phyloP scores from a whole-genome alignment of 495 filamentous ascomycete genomes.

The Aspergillus carlsbadensis region DNA sequence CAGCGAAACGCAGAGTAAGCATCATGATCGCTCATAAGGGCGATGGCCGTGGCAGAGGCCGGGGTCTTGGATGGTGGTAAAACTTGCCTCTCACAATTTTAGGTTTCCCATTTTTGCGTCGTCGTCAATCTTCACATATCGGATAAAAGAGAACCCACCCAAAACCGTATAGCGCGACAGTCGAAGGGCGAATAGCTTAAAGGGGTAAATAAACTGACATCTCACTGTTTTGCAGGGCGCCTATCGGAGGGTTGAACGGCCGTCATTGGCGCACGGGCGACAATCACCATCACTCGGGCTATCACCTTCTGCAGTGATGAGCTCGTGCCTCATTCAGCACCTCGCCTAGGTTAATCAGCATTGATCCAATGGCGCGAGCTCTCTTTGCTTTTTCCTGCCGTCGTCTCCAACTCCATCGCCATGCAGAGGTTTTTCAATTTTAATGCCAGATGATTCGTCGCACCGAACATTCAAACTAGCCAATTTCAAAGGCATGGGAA shows the following conservation, averaged over 20 bases:
- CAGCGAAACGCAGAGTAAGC: conserved; percentile 25
- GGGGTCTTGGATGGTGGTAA: background rate
- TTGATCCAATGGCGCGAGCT: conserved; percentile 16
- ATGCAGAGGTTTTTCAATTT: background rate
- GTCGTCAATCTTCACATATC: background rate
- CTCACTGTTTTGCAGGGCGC: conserved; percentile 21
- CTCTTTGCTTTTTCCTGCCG: conserved; percentile 9
- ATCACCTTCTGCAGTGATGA: conserved; percentile 18
- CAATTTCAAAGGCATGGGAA: background rate
- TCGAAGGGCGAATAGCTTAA: background rate
- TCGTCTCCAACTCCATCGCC: background rate
- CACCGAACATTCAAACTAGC: background rate
- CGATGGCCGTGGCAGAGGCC: background rate
- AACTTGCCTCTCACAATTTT: conserved; percentile 11
- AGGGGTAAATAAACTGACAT: conserved; percentile 1
- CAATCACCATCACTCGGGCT: conserved; percentile 17
- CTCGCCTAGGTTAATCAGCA: conserved; percentile 15
- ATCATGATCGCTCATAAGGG: conserved; percentile 10
- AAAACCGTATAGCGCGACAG: conserved; percentile 13
- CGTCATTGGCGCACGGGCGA: conserved; percentile 23
- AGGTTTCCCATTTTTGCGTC: conserved; percentile 11
- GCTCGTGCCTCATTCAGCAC: conserved; percentile 21
- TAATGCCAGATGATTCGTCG: background rate
- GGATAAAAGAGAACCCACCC: conserved; percentile 5
- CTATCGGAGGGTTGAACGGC: conserved; percentile 16